Evolutionary conservation across 2,329 filamentous ascomycete species (phyloP).

Genomic region (Zymoseptoria passerinii): DNA sequence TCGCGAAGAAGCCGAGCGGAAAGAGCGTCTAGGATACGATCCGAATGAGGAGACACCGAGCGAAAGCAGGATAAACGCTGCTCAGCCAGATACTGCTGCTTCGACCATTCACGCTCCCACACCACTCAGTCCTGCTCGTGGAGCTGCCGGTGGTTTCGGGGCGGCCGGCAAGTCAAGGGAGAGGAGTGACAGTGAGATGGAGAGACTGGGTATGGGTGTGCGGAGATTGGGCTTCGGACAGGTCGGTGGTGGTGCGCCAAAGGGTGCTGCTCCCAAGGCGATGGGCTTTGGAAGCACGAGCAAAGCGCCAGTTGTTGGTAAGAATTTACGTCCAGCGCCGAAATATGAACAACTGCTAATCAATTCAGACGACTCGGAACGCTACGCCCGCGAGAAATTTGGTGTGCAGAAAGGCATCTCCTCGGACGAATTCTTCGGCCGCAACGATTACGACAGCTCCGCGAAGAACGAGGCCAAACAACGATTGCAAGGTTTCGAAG

Average conservation of each 20-base stretch:
- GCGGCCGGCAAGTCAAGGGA: conserved; percentile 46
- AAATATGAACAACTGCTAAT: not conserved
- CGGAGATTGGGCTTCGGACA: conserved; percentile 81
- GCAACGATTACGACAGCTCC: conserved; percentile 72
- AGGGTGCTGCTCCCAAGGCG: conserved; percentile 45
- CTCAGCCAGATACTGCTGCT: conserved; percentile 33
- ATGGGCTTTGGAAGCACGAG: conserved; percentile 68
- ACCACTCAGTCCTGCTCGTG: conserved; percentile 58
- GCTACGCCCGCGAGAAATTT: conserved; percentile 81
- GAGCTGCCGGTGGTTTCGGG: conserved; percentile 47
- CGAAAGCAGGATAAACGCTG: conserved; percentile 35
- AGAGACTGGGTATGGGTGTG: conserved; percentile 83
- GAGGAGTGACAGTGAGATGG: conserved; percentile 64
- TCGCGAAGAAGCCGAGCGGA: conserved; percentile 92
- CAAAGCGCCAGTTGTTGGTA: conserved; percentile 60
- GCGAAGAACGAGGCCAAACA: conserved; percentile 78
- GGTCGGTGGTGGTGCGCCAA: conserved; percentile 48
- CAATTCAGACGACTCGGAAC: conserved; percentile 59
- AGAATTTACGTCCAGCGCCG: conserved; percentile 16
- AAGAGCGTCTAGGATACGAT: conserved; percentile 91
- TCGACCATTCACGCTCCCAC: conserved; percentile 65
- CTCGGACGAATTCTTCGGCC: conserved; percentile 96
- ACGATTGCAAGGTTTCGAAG: conserved; percentile 85
- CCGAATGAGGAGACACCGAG: conserved; percentile 66
- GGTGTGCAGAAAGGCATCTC: conserved; percentile 91